A percentile compares a stretch with the other conserved stretches of the same genome.
phyloP scores from a whole-genome alignment of 176 grass and related monocot genomes.

The Oryza nivara region DNA sequence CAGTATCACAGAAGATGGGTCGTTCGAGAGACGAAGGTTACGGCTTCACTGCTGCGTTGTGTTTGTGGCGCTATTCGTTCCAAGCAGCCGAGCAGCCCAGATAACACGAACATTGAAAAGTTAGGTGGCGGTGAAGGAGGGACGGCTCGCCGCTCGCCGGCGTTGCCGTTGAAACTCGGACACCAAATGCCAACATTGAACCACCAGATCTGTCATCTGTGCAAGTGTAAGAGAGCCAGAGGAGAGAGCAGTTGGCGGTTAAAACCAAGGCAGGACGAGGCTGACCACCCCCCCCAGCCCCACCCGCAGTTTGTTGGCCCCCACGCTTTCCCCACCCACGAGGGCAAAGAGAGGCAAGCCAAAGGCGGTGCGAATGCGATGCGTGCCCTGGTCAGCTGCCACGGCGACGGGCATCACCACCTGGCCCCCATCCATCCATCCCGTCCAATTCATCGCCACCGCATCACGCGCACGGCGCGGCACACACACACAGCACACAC shows the following conservation, averaged over 20 bases:
- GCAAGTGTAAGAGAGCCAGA: neutral
- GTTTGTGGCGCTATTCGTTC: too few relatives aligned
- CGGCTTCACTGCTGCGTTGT: too few relatives aligned
- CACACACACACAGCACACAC: neutral
- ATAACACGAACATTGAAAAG: neutral
- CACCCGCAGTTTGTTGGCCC: neutral
- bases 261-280: neutral
- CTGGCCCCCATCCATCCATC: neutral
- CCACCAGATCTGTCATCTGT: neutral
- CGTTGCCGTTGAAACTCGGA: too few relatives aligned
- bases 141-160: too few relatives aligned
- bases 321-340: neutral
- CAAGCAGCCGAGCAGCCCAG: too few relatives aligned
- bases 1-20: too few relatives aligned
- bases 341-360: neutral
- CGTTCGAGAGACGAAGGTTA: too few relatives aligned
- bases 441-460: neutral
- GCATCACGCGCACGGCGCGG: slow-evolving; percentile 7
- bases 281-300: neutral
- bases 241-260: neutral
- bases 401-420: slow-evolving; percentile 6
- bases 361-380: neutral
- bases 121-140: too few relatives aligned
- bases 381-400: neutral
- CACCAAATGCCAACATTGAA: too few relatives aligned